Base-by-base conservation (phyloP, 73 alveolate genomes). In the Paramecium pentaurelia region DNA sequence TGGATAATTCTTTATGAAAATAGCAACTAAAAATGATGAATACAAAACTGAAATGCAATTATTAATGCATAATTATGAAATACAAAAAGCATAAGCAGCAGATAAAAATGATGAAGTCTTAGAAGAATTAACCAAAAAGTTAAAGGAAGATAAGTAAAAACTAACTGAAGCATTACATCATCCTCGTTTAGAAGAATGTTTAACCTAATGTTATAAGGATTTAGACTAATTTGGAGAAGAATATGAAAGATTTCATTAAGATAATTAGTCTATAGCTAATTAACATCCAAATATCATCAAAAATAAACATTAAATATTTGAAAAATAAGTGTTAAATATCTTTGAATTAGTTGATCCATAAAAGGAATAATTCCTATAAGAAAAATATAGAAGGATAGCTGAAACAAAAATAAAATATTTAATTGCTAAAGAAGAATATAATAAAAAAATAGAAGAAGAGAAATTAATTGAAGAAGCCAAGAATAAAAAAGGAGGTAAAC, bases 1-100 rank as follows among this genome's bases (percentile, higher is more conserved):
- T 49, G 94, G 94, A 9, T 45, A 42, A 60, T 89, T 71, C 22
- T 89, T 71, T 16, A 71, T 47, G 64, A 89, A 89, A 37, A 89
- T 89, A 20, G 91, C 92, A 42, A 64, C 49, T 12, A 89, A 89
- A 30, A 89, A 89, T 89, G 94, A 89, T 71, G 94, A 89, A 89
- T 71, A 89, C 58, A 89, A 89, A 45, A 89, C 80, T 16, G 88
- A 89, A 14, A 45, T 45, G 64, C n/a, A 44, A 28, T 34, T 71
- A 28, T 71, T 89, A 84, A 20, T 34, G 47, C 88, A 71, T 18
- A 83, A 89, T 27, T 89, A 89, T 51, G 94, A 89, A 71, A 32
- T 89, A 28, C 38, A 45, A 42, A 89, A 89, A 44, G 94, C 94
- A 2, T 71, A 89, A 47, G 88, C 88, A 71, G 94, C 94, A 11